phyloP scores from a whole-genome alignment of 2,329 filamentous ascomycete genomes.

The Diaporthe humulicola region DNA sequence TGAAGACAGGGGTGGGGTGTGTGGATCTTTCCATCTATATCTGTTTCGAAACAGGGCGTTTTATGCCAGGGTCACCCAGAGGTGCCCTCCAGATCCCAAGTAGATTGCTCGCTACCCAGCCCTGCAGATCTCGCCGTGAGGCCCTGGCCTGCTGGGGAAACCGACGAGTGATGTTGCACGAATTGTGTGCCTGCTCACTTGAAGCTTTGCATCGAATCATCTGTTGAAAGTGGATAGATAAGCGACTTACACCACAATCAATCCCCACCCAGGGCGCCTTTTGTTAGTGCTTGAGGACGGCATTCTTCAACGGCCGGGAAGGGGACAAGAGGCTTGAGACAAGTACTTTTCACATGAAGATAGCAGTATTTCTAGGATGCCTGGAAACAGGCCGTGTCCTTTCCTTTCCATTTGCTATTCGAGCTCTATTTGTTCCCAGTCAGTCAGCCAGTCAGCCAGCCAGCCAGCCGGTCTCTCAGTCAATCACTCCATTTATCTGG shows the following conservation, averaged over 20 bases:
- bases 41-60: constrained; percentile 28
- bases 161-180: neutral
- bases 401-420: neutral
- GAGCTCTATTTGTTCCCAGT: neutral
- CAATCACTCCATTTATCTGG: neutral
- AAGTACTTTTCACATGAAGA: neutral
- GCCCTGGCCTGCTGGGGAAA: neutral
- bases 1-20: constrained; percentile 9
- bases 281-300: neutral
- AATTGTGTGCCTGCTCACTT: neutral
- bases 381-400: neutral
- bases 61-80: constrained; percentile 25
- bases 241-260: neutral
- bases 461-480: too few relatives aligned
- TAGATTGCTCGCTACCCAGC: constrained; percentile 25
- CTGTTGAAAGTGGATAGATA: neutral
- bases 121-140: constrained; percentile 5
- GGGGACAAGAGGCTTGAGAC: neutral
- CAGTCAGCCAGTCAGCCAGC: neutral
- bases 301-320: neutral
- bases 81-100: constrained; percentile 10
- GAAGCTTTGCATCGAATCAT: neutral
- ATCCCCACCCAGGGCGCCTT: neutral
- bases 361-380: neutral
- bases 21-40: constrained; percentile 23